Conservation (phyloP, 805 yeast species). For the Hyphopichia homilentoma region DNA sequence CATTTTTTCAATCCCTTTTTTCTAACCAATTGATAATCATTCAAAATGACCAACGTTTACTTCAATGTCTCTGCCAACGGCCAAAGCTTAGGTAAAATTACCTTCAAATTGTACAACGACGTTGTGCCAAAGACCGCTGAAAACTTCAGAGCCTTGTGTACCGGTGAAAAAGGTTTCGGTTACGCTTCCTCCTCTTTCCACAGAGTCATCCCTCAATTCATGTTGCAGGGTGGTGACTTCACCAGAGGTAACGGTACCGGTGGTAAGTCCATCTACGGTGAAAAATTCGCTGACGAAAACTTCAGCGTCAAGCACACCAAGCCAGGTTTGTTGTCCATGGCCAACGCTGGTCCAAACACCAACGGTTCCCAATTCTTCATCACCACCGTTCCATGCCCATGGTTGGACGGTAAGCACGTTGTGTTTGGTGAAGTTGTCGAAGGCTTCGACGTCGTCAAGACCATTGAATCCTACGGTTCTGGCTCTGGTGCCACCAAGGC, state of each 20-base stretch:
- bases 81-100: slow-evolving; percentile 70
- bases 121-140: slow-evolving; percentile 75
- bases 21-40: slow-evolving; percentile 1
- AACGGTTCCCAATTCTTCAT: slow-evolving; percentile 90
- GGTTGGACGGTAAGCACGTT: slow-evolving; percentile 78
- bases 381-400: slow-evolving; percentile 73
- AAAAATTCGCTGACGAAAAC: slow-evolving; percentile 63
- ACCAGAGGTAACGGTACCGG: slow-evolving; percentile 82
- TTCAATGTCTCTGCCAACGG: slow-evolving; percentile 82
- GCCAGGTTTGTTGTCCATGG: slow-evolving; percentile 87
- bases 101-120: slow-evolving; percentile 60
- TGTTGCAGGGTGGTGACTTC: slow-evolving; percentile 79
- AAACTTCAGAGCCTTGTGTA: slow-evolving; percentile 76
- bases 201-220: slow-evolving; percentile 94
- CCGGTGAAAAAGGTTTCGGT: slow-evolving; percentile 94
- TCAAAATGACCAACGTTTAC: slow-evolving; percentile 63
- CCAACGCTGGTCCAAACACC: slow-evolving; percentile 90
- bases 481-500: slow-evolving; percentile 63
- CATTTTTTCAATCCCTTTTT: slow-evolving; percentile 1
- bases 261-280: slow-evolving; percentile 84
- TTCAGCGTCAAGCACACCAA: slow-evolving; percentile 69
- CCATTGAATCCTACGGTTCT: slow-evolving; percentile 64
- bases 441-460: slow-evolving; percentile 58
- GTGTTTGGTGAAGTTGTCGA: slow-evolving; percentile 74
- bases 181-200: slow-evolving; percentile 87